These are phyloP conservation scores for Antrodiella citrinella DNA, from an alignment of 768 basidiomycete genomes.

Conservation along the genomic window DNA sequence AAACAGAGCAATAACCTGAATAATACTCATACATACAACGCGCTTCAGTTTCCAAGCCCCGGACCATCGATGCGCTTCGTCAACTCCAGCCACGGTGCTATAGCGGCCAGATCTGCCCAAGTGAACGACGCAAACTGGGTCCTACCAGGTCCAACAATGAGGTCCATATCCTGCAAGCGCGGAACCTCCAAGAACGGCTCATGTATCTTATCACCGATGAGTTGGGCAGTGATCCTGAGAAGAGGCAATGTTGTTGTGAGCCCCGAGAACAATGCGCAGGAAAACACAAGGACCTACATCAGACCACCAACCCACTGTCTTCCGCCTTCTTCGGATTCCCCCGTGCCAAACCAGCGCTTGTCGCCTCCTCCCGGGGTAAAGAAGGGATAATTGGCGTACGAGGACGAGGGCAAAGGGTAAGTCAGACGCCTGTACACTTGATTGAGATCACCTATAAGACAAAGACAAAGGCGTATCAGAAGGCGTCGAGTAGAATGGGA, in stretches of 20 bases:
- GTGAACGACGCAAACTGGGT: constrained; percentile 63
- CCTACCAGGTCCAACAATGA: constrained; percentile 38
- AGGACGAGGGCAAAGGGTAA: constrained; percentile 47
- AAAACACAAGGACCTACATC: constrained; percentile 37
- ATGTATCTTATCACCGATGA: constrained; percentile 37
- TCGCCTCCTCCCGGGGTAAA: constrained; percentile 65
- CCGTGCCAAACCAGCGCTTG: constrained; percentile 48
- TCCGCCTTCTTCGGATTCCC: constrained; percentile 48
- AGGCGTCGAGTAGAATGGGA: background rate
- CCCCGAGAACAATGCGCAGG: background rate
- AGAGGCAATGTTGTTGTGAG: background rate
- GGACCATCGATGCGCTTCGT: constrained; percentile 60
- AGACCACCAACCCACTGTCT: constrained; percentile 66
- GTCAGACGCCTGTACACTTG: constrained; percentile 35
- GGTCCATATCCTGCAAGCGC: constrained; percentile 39
- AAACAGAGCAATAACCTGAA: too few species aligned
- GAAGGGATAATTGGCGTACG: constrained; percentile 61
- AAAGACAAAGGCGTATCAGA: background rate
- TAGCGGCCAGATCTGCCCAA: constrained; percentile 58
- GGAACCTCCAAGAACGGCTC: constrained; percentile 27
- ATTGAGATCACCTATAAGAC: constrained; percentile 8
- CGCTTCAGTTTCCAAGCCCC: constrained; percentile 49
- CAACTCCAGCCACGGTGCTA: constrained; percentile 77
- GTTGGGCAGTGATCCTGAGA: constrained; percentile 54
- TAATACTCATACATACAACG: too few species aligned